phyloP scores from a whole-genome alignment of 2,329 filamentous ascomycete species.

The Cercospora canescens region DNA sequence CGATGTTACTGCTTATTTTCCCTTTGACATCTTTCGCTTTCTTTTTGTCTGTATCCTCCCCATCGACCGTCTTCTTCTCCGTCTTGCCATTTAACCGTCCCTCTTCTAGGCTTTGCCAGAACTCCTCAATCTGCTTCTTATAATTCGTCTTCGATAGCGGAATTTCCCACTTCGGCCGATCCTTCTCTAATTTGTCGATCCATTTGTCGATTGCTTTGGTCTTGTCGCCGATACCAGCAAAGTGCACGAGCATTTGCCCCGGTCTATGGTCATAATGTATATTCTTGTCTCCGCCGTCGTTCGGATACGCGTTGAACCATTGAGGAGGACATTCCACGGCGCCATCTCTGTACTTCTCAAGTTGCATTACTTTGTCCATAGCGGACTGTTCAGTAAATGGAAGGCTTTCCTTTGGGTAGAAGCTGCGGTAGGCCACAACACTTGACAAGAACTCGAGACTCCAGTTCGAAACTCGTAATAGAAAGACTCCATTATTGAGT shows the following conservation, averaged over 20 bases:
- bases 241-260: constrained; percentile 45
- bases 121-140: constrained; percentile 35
- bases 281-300: constrained; percentile 34
- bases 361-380: constrained; percentile 39
- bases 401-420: constrained; percentile 38
- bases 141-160: constrained; percentile 36
- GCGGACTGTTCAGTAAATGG: constrained; percentile 42
- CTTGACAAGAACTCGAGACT: background rate
- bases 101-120: constrained; percentile 27
- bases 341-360: constrained; percentile 32
- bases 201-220: constrained; percentile 39
- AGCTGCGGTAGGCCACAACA: constrained; percentile 26
- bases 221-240: constrained; percentile 38
- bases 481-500: constrained; percentile 35
- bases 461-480: constrained; percentile 30
- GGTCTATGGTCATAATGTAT: constrained; percentile 31
- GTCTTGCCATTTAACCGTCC: constrained; percentile 4
- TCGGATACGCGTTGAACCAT: constrained; percentile 45
- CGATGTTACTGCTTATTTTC: background rate
- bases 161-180: constrained; percentile 38
- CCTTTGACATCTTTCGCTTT: background rate
- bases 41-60: background rate
- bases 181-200: constrained; percentile 35
- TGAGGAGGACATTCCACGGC: constrained; percentile 40
- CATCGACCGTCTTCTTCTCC: background rate